Evolutionary conservation across 2,329 filamentous ascomycete genomes (phyloP).

Genomic region (Fusarium sterilihyphosum): DNA sequence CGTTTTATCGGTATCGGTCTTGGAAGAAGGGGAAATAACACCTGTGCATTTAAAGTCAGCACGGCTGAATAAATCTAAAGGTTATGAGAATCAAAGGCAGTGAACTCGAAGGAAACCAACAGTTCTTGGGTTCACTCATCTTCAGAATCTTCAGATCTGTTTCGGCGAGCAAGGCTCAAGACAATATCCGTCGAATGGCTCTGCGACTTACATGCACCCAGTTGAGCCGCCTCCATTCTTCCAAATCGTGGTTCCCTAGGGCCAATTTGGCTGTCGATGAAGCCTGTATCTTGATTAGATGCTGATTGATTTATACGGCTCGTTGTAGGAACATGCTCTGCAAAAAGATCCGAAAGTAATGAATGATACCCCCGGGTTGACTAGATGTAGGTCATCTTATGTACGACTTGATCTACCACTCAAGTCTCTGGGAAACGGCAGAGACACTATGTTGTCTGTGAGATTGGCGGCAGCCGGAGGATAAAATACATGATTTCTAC

Average conservation of each 20-base stretch:
- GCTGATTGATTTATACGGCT: background rate
- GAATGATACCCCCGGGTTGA: background rate
- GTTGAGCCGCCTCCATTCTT: background rate
- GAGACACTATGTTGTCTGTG: conserved; percentile 33
- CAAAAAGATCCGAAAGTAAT: background rate
- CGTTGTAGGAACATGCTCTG: background rate
- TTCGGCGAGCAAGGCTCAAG: background rate
- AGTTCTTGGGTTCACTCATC: background rate
- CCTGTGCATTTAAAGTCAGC: background rate
- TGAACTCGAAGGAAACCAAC: background rate
- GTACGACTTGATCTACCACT: conserved; percentile 82
- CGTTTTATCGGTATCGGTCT: background rate
- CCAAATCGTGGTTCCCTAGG: background rate
- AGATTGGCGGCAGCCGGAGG: background rate
- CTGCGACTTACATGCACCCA: background rate
- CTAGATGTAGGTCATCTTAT: conserved; percentile 75
- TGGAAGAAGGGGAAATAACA: background rate
- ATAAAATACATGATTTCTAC: background rate
- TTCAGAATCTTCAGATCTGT: background rate
- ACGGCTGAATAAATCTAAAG: background rate
- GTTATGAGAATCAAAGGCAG: too few relatives aligned
- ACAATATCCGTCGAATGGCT: background rate
- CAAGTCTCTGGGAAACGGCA: conserved; percentile 65
- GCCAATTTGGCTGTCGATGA: background rate
- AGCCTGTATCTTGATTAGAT: background rate